A percentile compares a stretch with the other conserved stretches of the same genome.
phyloP scores from a whole-genome alignment of 1,139 yeast species.

The Suhomyces bribrorum region DNA sequence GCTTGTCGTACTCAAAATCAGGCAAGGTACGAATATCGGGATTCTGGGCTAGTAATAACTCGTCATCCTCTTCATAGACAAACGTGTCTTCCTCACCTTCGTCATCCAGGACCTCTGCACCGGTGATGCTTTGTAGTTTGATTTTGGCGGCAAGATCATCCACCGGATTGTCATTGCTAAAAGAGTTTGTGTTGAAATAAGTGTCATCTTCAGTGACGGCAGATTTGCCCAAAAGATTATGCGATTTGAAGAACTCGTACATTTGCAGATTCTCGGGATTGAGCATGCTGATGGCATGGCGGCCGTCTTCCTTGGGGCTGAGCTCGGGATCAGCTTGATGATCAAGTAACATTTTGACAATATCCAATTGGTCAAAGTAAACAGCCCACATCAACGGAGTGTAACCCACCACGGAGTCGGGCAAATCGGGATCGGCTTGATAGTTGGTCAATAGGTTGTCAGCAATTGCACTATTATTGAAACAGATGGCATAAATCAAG shows the following conservation, averaged over 20 bases:
- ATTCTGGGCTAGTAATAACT: conserved; percentile 31
- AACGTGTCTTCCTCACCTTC: conserved; percentile 27
- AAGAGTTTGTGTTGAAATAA: conserved; percentile 20
- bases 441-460: conserved; percentile 42
- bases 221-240: conserved; percentile 38
- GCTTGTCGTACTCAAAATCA: conserved; percentile 49
- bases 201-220: conserved; percentile 16
- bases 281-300: conserved; percentile 36
- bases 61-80: conserved; percentile 38
- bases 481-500: conserved; percentile 54
- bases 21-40: conserved; percentile 30
- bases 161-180: conserved; percentile 34
- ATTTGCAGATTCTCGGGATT: conserved; percentile 34
- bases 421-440: conserved; percentile 41
- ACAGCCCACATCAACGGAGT: conserved; percentile 56
- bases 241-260: conserved; percentile 41
- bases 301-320: conserved; percentile 30
- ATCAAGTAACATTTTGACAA: conserved; percentile 36
- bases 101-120: conserved; percentile 18
- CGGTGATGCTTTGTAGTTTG: conserved; percentile 51
- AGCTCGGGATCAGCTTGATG: conserved; percentile 46
- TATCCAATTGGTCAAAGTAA: conserved; percentile 37
- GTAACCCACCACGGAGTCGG: conserved; percentile 35
- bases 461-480: conserved; percentile 43
- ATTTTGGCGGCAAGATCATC: conserved; percentile 47